Evolutionary conservation across 192 early-diverging fungal species (phyloP).

Genomic region (Linderina pennispora): DNA sequence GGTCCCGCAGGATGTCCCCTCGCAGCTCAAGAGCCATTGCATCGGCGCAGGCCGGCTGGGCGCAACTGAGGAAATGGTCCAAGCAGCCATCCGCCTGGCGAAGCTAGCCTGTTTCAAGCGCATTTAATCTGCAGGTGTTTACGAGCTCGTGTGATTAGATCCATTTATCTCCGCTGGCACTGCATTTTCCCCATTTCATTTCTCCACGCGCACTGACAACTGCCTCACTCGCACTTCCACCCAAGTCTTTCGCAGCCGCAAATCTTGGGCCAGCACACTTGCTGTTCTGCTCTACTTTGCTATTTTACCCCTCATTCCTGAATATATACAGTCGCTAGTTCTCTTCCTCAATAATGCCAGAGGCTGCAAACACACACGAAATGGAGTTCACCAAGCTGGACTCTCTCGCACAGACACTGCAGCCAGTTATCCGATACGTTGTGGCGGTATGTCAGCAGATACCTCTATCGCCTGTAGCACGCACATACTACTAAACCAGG

Average conservation of each 20-base stretch:
- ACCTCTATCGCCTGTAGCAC: background rate
- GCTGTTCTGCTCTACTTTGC: too few relatives aligned
- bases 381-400: constrained; percentile 1
- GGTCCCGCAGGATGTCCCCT: constrained; percentile 25
- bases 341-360: too few relatives aligned
- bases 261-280: too few relatives aligned
- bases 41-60: constrained; percentile 25
- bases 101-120: constrained; percentile 13
- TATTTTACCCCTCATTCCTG: too few relatives aligned
- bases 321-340: too few relatives aligned
- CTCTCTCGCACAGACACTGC: background rate
- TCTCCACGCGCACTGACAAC: too few relatives aligned
- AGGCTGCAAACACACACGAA: too few relatives aligned
- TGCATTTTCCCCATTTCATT: too few relatives aligned
- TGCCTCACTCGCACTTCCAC: too few relatives aligned
- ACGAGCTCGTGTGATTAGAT: too few relatives aligned
- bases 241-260: too few relatives aligned
- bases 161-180: too few relatives aligned
- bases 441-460: background rate
- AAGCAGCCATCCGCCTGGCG: constrained; percentile 25
- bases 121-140: background rate
- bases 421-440: constrained; percentile 1
- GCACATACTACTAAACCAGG: background rate
- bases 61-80: constrained; percentile 25
- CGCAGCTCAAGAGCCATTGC: constrained; percentile 41